Conservation (phyloP, 2,329 filamentous ascomycete genomes). For the Neurospora sp. region DNA sequence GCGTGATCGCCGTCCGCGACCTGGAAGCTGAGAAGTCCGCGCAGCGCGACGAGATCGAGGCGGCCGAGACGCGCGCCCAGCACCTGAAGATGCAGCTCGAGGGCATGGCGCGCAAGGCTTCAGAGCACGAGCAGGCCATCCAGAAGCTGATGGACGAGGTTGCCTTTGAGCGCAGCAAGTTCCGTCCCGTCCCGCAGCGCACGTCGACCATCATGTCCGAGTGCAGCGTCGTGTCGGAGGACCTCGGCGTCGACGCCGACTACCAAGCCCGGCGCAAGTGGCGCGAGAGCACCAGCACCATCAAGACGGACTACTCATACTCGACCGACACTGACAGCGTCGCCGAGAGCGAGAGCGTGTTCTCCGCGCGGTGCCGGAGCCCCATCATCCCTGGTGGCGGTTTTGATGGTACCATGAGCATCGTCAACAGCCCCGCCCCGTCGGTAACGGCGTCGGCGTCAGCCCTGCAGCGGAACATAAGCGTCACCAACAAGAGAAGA, state of each 20-base stretch:
- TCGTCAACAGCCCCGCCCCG: slow-evolving; percentile 10
- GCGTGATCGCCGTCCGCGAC: slow-evolving; percentile 40
- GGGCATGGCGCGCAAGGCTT: slow-evolving; percentile 43
- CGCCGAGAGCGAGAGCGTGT: slow-evolving; percentile 43
- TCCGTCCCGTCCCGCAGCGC: slow-evolving; percentile 2
- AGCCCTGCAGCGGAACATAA: slow-evolving; percentile 1
- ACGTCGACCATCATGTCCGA: slow-evolving; percentile 7
- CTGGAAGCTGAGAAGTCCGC: slow-evolving; percentile 43
- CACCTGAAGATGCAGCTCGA: slow-evolving; percentile 52
- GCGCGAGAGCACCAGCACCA: slow-evolving; percentile 26
- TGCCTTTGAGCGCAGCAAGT: slow-evolving; percentile 33
- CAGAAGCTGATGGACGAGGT: slow-evolving; percentile 35
- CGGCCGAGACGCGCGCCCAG: slow-evolving; percentile 40
- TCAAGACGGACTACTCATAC: slow-evolving; percentile 34
- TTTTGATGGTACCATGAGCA: slow-evolving; percentile 1
- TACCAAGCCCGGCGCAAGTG: slow-evolving; percentile 28
- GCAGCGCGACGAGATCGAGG: slow-evolving; percentile 45
- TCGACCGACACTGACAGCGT: slow-evolving; percentile 37
- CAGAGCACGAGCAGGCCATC: slow-evolving; percentile 43
- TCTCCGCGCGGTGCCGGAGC: slow-evolving; percentile 46
- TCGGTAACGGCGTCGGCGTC: slow-evolving; percentile 8
- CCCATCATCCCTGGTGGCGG: slow-evolving; percentile 22
- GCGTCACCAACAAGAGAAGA: slow-evolving; percentile 7
- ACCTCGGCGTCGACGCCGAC: slow-evolving; percentile 45
- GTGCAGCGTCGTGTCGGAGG: slow-evolving; percentile 37